Evolutionary conservation across 2,329 filamentous ascomycete genomes (phyloP).

Genomic region (Shiraia sp.): DNA sequence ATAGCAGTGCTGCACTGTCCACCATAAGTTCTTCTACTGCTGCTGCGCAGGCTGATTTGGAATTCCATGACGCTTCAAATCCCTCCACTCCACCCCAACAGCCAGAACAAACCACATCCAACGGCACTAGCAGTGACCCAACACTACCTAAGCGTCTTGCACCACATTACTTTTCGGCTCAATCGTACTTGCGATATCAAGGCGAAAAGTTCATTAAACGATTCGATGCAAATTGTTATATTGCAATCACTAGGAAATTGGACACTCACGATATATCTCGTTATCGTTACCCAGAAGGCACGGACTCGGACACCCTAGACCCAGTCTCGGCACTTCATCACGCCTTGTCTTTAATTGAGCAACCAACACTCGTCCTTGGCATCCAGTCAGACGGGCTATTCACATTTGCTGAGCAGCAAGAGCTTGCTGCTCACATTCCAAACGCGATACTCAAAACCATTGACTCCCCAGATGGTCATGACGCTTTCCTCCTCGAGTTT

Average conservation of each 20-base stretch:
- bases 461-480: constrained; percentile 91
- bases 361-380: constrained; percentile 87
- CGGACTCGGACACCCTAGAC: constrained; percentile 45
- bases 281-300: constrained; percentile 58
- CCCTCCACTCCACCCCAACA: constrained; percentile 32
- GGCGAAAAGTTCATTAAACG: constrained; percentile 94
- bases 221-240: constrained; percentile 98
- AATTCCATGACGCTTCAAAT: constrained; percentile 51
- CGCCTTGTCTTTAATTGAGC: constrained; percentile 79
- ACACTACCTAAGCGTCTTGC: constrained; percentile 47
- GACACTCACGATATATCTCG: constrained; percentile 96
- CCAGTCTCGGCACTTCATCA: constrained; percentile 62
- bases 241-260: constrained; percentile 95
- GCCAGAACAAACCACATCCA: constrained; percentile 12
- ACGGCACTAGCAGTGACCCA: constrained; percentile 10
- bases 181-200: constrained; percentile 96
- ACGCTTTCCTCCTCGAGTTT: constrained; percentile 95
- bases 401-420: constrained; percentile 94
- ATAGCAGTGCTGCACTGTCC: constrained; percentile 32
- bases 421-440: constrained; percentile 80
- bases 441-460: constrained; percentile 81
- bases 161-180: constrained; percentile 91
- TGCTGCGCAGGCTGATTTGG: constrained; percentile 46
- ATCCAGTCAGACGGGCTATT: constrained; percentile 97
- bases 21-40: constrained; percentile 11